A percentile compares a stretch with the other conserved stretches of the same genome.
These are phyloP conservation scores for Trichoderma endophyticum DNA, from an alignment of 2,329 filamentous ascomycete species.

Conservation along the genomic window DNA sequence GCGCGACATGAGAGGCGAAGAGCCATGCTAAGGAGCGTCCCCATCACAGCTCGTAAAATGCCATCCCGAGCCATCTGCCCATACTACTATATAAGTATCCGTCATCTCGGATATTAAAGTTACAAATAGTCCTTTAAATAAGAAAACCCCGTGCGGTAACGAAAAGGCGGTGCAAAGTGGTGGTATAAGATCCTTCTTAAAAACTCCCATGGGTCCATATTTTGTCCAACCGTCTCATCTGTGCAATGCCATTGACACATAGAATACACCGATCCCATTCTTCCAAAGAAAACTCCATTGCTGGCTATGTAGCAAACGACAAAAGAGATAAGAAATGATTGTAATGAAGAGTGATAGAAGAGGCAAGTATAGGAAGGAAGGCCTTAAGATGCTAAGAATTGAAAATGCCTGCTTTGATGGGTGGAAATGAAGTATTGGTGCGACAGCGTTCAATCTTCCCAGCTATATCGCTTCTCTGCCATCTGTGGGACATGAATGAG, in stretches of 20 bases:
- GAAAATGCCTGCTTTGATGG: not conserved
- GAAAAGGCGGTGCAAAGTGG: not conserved
- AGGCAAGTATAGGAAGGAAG: not conserved
- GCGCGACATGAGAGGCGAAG: not conserved
- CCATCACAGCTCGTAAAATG: not conserved
- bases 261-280: not conserved
- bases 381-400: not conserved
- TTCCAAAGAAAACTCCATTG: slow-evolving; percentile 1
- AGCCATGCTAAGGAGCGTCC: not conserved
- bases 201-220: not conserved
- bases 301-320: not conserved
- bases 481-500: slow-evolving; percentile 51
- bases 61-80: not conserved
- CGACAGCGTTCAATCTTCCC: slow-evolving; percentile 37
- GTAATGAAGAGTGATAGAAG: not conserved
- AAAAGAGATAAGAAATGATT: not conserved
- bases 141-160: not conserved
- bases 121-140: not conserved
- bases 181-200: not conserved
- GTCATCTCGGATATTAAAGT: not conserved
- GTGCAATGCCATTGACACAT: not conserved
- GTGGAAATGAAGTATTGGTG: not conserved
- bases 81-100: not conserved
- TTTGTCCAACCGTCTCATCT: not conserved
- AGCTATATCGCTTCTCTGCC: slow-evolving; percentile 49